Base-by-base conservation (phyloP, 441 rosid species). In the Capsella rubella region DNA sequence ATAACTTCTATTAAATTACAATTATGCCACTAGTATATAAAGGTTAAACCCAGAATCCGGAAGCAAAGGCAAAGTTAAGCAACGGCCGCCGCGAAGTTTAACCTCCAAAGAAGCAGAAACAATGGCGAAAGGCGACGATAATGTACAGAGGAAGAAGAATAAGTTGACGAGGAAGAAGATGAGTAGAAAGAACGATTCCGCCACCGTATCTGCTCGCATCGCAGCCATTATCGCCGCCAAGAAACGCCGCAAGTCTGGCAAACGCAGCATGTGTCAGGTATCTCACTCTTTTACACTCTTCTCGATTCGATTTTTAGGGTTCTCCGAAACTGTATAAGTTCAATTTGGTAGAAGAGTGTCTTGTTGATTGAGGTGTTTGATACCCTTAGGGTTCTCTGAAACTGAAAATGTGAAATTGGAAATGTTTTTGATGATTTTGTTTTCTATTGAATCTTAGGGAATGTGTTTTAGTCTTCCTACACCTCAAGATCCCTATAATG, bases 401-500 rank as follows among this genome's bases (percentile, higher is more conserved):
- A 10, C 42, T 9, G 13, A 10, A 3, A 39, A 10, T 39, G 32
- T 31, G 31, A 39, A 37, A 39, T 50, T 14, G 14, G 42, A 64
- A 11, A 15, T 16, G 13, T 39, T 3, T 8, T 39, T 9, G 12
- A 13, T 39, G 42, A 9, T 39, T 54, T 18, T 43, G 53, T 62
- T 40, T 28, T 28, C 3, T 12, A 4, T 29, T 51, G 62, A 58
- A 59, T 60, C 45, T 53, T 84, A 92, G 97, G 97, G 97, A 27
- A 94, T 94, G 99, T 94, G 97, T 71, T 94, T 86, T 79, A 89
- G 90, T 79, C 97, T 94, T 71, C 99, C 99, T 16, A 79, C 89
- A 39, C 87, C 49, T 6, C 92, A 90, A 45, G 90, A 92, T 76
- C 99, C 97, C 1, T 92, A 85, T 83, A 90, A 90, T 74, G 97